A percentile compares a stretch with the other conserved stretches of the same genome.
Evolutionary conservation across 2,329 filamentous ascomycete genomes (phyloP).

Genomic region (Ascochyta fabae): DNA sequence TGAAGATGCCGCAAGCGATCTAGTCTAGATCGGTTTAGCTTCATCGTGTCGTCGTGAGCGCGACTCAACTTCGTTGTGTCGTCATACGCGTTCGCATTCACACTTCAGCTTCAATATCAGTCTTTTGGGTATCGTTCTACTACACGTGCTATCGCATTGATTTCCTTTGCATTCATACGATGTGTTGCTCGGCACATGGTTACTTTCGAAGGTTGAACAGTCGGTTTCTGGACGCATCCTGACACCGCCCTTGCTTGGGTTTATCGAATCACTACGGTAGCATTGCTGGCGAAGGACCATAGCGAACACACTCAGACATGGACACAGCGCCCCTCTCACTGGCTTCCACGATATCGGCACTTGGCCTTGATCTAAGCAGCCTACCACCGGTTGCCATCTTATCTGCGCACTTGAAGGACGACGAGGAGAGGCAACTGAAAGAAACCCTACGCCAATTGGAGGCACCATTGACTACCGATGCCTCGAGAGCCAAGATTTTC

Average conservation of each 20-base stretch:
- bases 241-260: conserved; percentile 36
- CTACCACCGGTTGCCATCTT: conserved; percentile 76
- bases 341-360: conserved; percentile 22
- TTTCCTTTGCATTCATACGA: conserved; percentile 20
- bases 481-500: conserved; percentile 74
- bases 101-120: not conserved
- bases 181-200: conserved; percentile 23
- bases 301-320: conserved; percentile 31
- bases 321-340: conserved; percentile 25
- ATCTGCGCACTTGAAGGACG: conserved; percentile 68
- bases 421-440: conserved; percentile 69
- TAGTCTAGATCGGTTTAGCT: conserved; percentile 8
- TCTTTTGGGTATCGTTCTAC: not conserved
- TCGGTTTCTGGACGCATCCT: conserved; percentile 35
- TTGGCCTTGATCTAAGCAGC: conserved; percentile 48
- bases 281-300: conserved; percentile 27
- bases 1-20: conserved; percentile 9
- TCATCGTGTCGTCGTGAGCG: not conserved
- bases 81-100: conserved; percentile 20
- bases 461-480: conserved; percentile 72
- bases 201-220: conserved; percentile 24
- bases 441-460: conserved; percentile 62
- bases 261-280: conserved; percentile 31
- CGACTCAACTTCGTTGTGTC: conserved; percentile 19
- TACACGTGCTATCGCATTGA: conserved; percentile 7